Conservation (phyloP, 2,329 filamentous ascomycete genomes). For the Curvularia spicifera region DNA sequence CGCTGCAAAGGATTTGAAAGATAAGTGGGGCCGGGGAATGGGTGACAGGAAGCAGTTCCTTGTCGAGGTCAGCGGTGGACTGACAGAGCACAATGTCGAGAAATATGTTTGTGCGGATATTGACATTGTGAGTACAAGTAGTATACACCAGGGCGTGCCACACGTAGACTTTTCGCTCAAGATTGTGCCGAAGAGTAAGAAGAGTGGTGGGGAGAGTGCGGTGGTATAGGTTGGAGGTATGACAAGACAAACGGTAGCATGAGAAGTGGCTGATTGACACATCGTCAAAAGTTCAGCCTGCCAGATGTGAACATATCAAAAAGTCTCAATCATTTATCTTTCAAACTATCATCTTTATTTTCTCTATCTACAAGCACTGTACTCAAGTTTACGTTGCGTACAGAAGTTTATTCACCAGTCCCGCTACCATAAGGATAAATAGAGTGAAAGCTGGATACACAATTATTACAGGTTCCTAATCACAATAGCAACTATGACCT, state of each 20-base stretch:
- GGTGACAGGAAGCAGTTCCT: slow-evolving; percentile 67
- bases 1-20: slow-evolving; percentile 77
- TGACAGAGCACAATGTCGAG: slow-evolving; percentile 84
- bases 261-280: not conserved
- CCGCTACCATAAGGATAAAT: not conserved
- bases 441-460: not conserved
- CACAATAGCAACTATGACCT: slow-evolving; percentile 1
- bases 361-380: not conserved
- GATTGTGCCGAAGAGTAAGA: slow-evolving; percentile 63
- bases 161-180: slow-evolving; percentile 97
- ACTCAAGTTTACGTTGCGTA: not conserved
- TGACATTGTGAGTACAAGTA: slow-evolving; percentile 94
- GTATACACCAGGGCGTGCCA: slow-evolving; percentile 92
- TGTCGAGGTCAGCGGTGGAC: slow-evolving; percentile 89
- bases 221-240: slow-evolving; percentile 6
- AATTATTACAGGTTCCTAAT: slow-evolving; percentile 15
- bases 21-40: slow-evolving; percentile 74
- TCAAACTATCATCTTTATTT: not conserved
- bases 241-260: not conserved
- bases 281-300: not conserved
- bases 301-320: not conserved
- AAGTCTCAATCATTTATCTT: not conserved
- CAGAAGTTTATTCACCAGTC: not conserved
- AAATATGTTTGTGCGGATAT: slow-evolving; percentile 82
- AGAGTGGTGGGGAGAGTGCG: slow-evolving; percentile 24